These are phyloP conservation scores for Pichia sp. DNA, from an alignment of 1,139 yeast genomes.

Conservation along the genomic window DNA sequence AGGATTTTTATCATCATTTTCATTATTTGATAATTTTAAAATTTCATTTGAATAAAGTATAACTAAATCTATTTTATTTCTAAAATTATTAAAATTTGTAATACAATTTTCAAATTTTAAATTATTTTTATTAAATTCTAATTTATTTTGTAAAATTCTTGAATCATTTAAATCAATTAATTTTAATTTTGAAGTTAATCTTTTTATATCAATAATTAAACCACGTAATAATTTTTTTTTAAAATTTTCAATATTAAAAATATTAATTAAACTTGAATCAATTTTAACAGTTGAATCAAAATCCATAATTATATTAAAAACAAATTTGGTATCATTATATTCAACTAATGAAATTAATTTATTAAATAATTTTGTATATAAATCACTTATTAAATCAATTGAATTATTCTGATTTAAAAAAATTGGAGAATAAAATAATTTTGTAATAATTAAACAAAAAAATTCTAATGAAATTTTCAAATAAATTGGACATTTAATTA, in stretches of 20 bases:
- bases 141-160: neutral
- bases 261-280: slow-evolving; percentile 6
- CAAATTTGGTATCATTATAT: slow-evolving; percentile 14
- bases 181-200: slow-evolving; percentile 7
- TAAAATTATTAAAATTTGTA: slow-evolving; percentile 10
- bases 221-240: slow-evolving; percentile 13
- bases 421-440: slow-evolving; percentile 20
- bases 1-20: slow-evolving; percentile 1
- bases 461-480: slow-evolving; percentile 21
- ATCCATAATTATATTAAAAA: slow-evolving; percentile 15
- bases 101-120: slow-evolving; percentile 7
- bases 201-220: slow-evolving; percentile 15
- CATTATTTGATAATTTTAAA: slow-evolving; percentile 4
- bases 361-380: slow-evolving; percentile 9
- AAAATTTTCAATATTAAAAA: slow-evolving; percentile 10
- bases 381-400: neutral
- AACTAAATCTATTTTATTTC: slow-evolving; percentile 15
- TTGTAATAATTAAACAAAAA: slow-evolving; percentile 15
- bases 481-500: slow-evolving; percentile 17
- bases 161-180: neutral
- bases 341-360: slow-evolving; percentile 10
- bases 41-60: slow-evolving; percentile 18
- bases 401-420: neutral
- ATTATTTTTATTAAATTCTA: slow-evolving; percentile 1
- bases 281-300: slow-evolving; percentile 16